These are phyloP conservation scores for Fusarium chuoi DNA, from an alignment of 2,329 filamentous ascomycete genomes.

Conservation along the genomic window DNA sequence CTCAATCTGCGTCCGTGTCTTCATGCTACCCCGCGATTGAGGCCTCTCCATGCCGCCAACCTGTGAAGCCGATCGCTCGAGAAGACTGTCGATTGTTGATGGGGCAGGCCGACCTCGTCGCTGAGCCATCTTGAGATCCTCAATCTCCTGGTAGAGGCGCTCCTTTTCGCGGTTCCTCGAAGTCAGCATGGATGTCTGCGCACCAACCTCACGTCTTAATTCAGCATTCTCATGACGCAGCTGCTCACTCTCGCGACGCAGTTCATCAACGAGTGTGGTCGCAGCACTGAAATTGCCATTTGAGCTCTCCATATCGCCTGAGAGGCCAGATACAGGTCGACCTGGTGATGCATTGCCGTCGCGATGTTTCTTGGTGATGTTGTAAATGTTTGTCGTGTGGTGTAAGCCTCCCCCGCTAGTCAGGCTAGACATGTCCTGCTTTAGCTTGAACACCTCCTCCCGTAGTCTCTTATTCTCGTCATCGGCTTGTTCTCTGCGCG, in stretches of 20 bases:
- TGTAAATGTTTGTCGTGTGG: slow-evolving; percentile 74
- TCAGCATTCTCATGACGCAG: slow-evolving; percentile 93
- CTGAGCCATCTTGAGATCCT: slow-evolving; percentile 91
- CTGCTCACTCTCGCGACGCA: slow-evolving; percentile 75
- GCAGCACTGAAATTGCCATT: slow-evolving; percentile 66
- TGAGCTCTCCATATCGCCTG: slow-evolving; percentile 61
- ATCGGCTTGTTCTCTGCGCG: slow-evolving; percentile 87
- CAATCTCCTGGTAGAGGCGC: slow-evolving; percentile 94
- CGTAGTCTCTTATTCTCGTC: slow-evolving; percentile 86
- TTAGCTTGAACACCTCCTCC: slow-evolving; percentile 83
- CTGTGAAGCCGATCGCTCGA: slow-evolving; percentile 93
- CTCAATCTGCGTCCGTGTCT: slow-evolving; percentile 68
- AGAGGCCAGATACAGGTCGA: slow-evolving; percentile 61
- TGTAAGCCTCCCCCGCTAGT: slow-evolving; percentile 56
- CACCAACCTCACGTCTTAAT: slow-evolving; percentile 88
- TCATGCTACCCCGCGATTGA: slow-evolving; percentile 77
- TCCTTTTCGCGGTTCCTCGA: slow-evolving; percentile 96
- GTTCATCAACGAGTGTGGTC: slow-evolving; percentile 79
- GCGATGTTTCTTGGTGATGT: slow-evolving; percentile 67
- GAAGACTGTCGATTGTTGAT: slow-evolving; percentile 84
- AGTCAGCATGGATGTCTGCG: slow-evolving; percentile 96
- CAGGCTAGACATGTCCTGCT: slow-evolving; percentile 63
- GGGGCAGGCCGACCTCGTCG: slow-evolving; percentile 73
- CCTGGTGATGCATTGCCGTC: slow-evolving; percentile 59
- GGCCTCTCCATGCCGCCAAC: slow-evolving; percentile 76